Evolutionary conservation across 2,329 filamentous ascomycete species (phyloP).

Genomic region (Fusarium acutatum): DNA sequence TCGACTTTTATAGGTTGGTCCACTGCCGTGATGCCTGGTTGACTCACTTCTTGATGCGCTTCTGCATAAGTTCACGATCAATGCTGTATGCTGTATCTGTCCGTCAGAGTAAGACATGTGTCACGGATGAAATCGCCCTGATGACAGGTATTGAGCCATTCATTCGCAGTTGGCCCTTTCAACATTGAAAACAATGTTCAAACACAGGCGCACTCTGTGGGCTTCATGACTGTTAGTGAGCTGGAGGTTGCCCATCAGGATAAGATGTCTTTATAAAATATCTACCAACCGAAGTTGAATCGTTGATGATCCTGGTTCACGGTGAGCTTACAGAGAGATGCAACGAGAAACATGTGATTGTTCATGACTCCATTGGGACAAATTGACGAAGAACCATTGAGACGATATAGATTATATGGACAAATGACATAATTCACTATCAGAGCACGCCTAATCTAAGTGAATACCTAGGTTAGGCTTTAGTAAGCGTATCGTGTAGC

Average conservation of each 20-base stretch:
- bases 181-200: no score
- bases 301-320: not conserved
- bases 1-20: not conserved
- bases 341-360: not conserved
- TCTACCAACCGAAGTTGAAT: no score
- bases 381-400: not conserved
- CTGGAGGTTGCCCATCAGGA: not conserved
- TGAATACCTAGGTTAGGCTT: no score
- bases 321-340: not conserved
- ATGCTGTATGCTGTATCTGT: no score
- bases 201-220: no score
- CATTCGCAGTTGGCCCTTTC: not conserved
- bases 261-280: not conserved
- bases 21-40: not conserved
- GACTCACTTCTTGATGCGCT: not conserved
- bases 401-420: rapidly evolving
- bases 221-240: not conserved
- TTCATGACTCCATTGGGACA: not conserved
- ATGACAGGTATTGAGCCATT: not conserved
- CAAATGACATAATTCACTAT: not conserved
- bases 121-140: not conserved
- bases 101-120: not conserved
- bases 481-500: conserved; percentile 34
- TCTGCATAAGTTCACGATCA: not conserved
- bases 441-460: not conserved